Conservation (phyloP, 2,329 filamentous ascomycete species). For the Pseudogymnoascus sp. region DNA sequence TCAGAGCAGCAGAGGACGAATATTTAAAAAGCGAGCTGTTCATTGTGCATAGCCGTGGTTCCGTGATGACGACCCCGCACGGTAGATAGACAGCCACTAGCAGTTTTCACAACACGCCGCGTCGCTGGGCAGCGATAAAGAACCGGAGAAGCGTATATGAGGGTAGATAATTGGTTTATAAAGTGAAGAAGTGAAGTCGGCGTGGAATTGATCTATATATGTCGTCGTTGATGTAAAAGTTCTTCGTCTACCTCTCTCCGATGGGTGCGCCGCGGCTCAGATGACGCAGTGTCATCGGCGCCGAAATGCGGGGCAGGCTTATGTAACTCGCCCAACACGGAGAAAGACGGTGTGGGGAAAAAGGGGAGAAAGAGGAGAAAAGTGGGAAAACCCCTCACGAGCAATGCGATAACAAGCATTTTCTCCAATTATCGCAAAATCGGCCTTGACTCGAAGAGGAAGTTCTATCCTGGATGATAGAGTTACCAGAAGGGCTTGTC, state of each 20-base stretch:
- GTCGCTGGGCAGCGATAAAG: constrained; percentile 1
- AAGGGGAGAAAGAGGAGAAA: not conserved
- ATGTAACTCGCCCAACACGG: not conserved
- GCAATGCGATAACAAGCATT: not conserved
- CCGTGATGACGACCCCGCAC: not conserved
- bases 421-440: not conserved
- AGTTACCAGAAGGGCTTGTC: not conserved
- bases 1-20: not conserved
- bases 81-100: not conserved
- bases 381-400: not conserved
- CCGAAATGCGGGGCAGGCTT: constrained; percentile 1
- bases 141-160: not conserved
- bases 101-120: not conserved
- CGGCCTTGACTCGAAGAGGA: not conserved
- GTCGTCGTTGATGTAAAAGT: constrained; percentile 1
- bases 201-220: not conserved
- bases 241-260: not conserved
- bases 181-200: not conserved
- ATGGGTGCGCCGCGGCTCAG: not conserved
- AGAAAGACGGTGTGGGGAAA: not conserved
- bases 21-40: not conserved
- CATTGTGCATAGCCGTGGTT: constrained; percentile 4
- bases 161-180: not conserved
- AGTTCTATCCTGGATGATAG: constrained; percentile 4
- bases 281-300: constrained; percentile 6